Base-by-base conservation (phyloP, 495 filamentous ascomycete genomes). In the Lepidopterella palustris region DNA sequence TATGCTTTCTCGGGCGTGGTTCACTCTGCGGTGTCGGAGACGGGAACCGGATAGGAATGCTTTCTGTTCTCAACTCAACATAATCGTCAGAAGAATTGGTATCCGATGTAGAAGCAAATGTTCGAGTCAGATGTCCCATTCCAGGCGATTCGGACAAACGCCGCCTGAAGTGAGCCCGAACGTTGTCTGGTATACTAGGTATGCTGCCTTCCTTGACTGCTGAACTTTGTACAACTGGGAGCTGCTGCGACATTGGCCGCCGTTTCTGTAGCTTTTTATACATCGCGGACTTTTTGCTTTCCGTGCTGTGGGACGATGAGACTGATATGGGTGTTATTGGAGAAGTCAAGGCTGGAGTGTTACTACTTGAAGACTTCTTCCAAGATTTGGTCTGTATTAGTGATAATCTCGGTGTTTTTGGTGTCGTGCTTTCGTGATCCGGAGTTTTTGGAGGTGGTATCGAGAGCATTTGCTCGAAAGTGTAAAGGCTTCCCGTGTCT, bases 181-280 rank as follows among this genome's bases (percentile, higher is more conserved):
- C 55, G 28, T 59, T 31, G 21, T 28, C 56, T 3, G 66, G 66
- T 23, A 68, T 50, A 39, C 23, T 45, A 2, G 66, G 66, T 47
- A 68, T 62, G 20, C 39, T 55, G 2, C 59, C 66, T 18, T 60
- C 58, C 0, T 20, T 20, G n/a, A 62, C 39, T 5, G 25, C 57
- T 23, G 35, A n/a, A 29, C 64, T 51, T 48, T 67, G 64, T 32
- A 67, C 64, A 4, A 60, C 45, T 20, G 64, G 64, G 8, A 61
- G 24, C 3, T 55, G 28, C 5, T 27, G 57, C 4, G 20, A 21
- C 1, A 60, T 63, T 26, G 70, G 70, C 40, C 64, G 66, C 8
- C 67, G 55, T 58, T 71, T 73, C 54, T 73, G 70, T 18, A 73
- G 54, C 39, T 65, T 64, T 32, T 58, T 68, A 23, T 62, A 35